Evolutionary conservation across 495 filamentous ascomycete species (phyloP).

Genomic region (Hapsidospora chrysogenum): DNA sequence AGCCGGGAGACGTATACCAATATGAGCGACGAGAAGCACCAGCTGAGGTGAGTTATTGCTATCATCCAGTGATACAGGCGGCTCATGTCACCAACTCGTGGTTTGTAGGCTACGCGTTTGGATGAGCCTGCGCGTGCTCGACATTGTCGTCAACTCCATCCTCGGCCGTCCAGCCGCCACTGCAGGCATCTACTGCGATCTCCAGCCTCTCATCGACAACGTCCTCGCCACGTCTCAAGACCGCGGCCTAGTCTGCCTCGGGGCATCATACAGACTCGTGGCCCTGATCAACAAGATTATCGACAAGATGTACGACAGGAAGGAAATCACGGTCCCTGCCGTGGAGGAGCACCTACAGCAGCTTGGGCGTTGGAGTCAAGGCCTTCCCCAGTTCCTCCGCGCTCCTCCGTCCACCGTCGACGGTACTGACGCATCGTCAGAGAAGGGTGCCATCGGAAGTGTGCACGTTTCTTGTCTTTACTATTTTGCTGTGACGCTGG

Average conservation of each 20-base stretch:
- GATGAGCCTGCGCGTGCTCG: conserved; percentile 28
- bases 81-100: neutral
- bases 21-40: neutral
- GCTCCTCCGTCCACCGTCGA: neutral
- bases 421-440: neutral
- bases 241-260: neutral
- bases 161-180: conserved; percentile 4
- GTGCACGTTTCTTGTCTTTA: conserved; percentile 7
- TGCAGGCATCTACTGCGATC: neutral
- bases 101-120: conserved; percentile 17
- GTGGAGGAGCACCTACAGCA: conserved; percentile 1
- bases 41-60: no score
- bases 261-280: conserved; percentile 1
- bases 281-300: conserved; percentile 2
- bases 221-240: neutral
- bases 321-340: neutral
- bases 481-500: conserved; percentile 9
- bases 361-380: conserved; percentile 2
- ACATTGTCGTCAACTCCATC: conserved; percentile 25
- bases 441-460: conserved; percentile 3
- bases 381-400: conserved; percentile 1
- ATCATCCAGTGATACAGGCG: no score
- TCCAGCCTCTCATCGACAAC: neutral
- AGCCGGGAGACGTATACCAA: conserved; percentile 5
- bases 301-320: conserved; percentile 3